Conservation (phyloP, 78 protist genomes). For the Dictyostelium purpureum region DNA sequence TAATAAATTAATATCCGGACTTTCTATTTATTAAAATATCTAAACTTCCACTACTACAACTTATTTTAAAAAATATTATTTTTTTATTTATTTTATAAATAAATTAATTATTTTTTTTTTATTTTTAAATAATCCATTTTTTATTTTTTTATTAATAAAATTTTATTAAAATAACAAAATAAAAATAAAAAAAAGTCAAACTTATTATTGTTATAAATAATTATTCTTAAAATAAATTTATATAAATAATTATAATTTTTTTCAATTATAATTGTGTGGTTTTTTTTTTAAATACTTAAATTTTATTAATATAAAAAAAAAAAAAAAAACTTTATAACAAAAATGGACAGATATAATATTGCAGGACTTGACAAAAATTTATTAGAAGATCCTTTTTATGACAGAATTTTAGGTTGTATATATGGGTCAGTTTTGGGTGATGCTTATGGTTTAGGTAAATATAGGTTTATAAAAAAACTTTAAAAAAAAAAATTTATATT, state of each 20-base stretch:
- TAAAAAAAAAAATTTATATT: neutral
- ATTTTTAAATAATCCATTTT: neutral
- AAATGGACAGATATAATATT: slow-evolving; percentile 38
- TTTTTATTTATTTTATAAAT: too few species aligned
- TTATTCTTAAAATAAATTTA: neutral
- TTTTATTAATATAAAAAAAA: neutral
- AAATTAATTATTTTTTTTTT: neutral
- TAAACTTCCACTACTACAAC: too few species aligned
- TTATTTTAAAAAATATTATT: too few species aligned
- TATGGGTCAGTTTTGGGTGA: slow-evolving; percentile 82
- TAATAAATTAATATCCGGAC: too few species aligned
- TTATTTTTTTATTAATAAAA: neutral
- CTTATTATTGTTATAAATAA: neutral
- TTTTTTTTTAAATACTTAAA: neutral
- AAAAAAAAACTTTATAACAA: neutral
- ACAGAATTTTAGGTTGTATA: slow-evolving; percentile 64
- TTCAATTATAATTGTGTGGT: neutral
- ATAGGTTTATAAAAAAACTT: neutral
- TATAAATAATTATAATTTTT: neutral
- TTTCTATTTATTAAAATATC: too few species aligned
- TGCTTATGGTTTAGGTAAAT: slow-evolving; percentile 77
- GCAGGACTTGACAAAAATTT: slow-evolving; percentile 28
- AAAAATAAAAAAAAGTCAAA: neutral
- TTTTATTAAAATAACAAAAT: neutral
- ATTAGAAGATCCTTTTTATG: slow-evolving; percentile 64